Evolutionary conservation across 352 stramenopile genomes (phyloP), one percentile per base, ranked within the genome.

Genomic region (Pythium vanterpoolii): DNA sequence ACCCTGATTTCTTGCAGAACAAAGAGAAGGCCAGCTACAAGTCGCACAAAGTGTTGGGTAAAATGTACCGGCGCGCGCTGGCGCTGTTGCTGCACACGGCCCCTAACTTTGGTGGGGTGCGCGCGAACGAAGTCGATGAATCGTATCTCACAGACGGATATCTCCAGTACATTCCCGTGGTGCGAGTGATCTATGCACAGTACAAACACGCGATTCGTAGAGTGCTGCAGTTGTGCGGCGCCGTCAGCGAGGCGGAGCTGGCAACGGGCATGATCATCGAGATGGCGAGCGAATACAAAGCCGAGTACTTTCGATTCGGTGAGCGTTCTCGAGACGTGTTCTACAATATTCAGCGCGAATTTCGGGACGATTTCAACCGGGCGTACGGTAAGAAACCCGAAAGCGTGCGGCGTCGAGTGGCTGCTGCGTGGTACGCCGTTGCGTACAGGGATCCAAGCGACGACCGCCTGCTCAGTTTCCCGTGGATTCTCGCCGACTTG

Each of bases 1-100:
- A 93, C 44, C 83, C 86, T 2, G 86, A 93, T 34, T 95, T 93
- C 48, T 88, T 95, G 83, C 64, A 83, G 30, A 94, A 89, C 39
- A 69, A 62, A 7, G 75, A 87, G 11, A 89, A 89, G 21, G 62
- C 67, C 0, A 76, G 61, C 18, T 92, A 93, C 47, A 69, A 67
- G 52, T 95, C 86, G 4, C 74, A 64, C 26, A 91, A 91, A 39
- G 68, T 90, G 34, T 61, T 93, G 8, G 86, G 86, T 3, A 76
- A 86, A 26, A 80, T 95, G 71, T 93, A 83, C 60, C 86, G 83
- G 0, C 75, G 79, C 19, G 83, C 74, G 40, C 76, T 79, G 30
- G 70, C 77, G 18, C 71, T 89, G 18, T 62, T 86, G 49, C 64
- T 72, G 33, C 64, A 69, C 3, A 83, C 77, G 16, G 73, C 68